A percentile compares a stretch with the other conserved stretches of the same genome.
phyloP scores from a whole-genome alignment of 2,329 filamentous ascomycete genomes.

The Colletotrichum costaricense region DNA sequence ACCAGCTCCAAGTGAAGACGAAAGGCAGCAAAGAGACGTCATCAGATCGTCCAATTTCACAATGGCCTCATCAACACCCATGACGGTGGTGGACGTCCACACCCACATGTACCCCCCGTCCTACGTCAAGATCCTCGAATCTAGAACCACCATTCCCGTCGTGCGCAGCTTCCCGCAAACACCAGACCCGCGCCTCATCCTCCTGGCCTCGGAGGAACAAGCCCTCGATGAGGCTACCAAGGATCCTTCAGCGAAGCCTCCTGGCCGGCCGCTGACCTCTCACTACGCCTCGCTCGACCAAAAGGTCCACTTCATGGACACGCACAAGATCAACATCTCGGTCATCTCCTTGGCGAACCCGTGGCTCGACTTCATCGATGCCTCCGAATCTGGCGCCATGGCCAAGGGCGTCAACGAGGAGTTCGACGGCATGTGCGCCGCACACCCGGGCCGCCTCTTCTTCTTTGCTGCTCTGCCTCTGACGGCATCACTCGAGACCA shows the following conservation, averaged over 20 bases:
- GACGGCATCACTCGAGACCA: slow-evolving; percentile 70
- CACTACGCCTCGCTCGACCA: slow-evolving; percentile 84
- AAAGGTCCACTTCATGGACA: slow-evolving; percentile 90
- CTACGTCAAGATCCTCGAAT: slow-evolving; percentile 70
- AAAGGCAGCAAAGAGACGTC: not conserved
- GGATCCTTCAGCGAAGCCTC: slow-evolving; percentile 66
- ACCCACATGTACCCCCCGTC: slow-evolving; percentile 77
- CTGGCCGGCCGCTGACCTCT: slow-evolving; percentile 83
- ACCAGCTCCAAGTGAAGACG: not conserved
- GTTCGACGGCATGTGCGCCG: slow-evolving; percentile 77
- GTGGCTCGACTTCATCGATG: slow-evolving; percentile 86
- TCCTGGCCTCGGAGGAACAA: slow-evolving; percentile 64
- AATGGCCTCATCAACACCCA: slow-evolving; percentile 49
- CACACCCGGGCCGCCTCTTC: slow-evolving; percentile 76
- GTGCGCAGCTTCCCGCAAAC: slow-evolving; percentile 72
- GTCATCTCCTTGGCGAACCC: slow-evolving; percentile 93
- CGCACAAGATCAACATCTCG: slow-evolving; percentile 82
- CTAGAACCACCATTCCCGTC: slow-evolving; percentile 73
- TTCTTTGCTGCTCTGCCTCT: slow-evolving; percentile 87
- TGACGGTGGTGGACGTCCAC: slow-evolving; percentile 72
- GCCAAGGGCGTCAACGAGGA: slow-evolving; percentile 81
- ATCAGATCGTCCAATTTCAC: not conserved
- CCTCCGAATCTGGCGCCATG: slow-evolving; percentile 69
- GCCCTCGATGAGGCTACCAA: slow-evolving; percentile 62
- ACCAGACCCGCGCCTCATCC: slow-evolving; percentile 72